Base-by-base conservation (phyloP, 2,329 filamentous ascomycete genomes). In the Pseudogymnoascus sp. region DNA sequence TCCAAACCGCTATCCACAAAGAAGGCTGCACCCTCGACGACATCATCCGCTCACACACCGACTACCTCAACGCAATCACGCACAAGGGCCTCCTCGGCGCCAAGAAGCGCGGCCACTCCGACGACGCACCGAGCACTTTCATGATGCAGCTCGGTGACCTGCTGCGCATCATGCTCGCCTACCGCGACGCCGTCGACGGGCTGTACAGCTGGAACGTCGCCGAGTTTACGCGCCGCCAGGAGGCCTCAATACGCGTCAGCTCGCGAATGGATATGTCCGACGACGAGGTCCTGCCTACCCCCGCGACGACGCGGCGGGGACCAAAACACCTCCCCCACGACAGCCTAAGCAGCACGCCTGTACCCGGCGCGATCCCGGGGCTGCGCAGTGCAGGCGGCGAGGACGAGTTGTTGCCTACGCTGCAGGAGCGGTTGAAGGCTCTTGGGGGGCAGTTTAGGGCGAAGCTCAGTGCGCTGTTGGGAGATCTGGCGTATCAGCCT, bases 121-220 rank as follows among this genome's bases (percentile, higher is more conserved):
- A 79, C 64, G 82, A 83, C 61, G 89, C 91, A 69, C 47, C 47
- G 24, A 86, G 87, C 65, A 87, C 88, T 63, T 97, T 97, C 76
- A 90, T 96, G 67, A 83, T 87, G 53, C 95, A 99, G 75, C 83
- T 99, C 1, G 90, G 96, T 74, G 92, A 97, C 71, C 87, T 99
- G 24, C 82, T 99, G 59, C 93, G 95, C 71, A 87, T 89, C 64
- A 99, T 99, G 93, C 86, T 99, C 40, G 84, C 85, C 40, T 99
- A 97, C 76, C 91, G 93, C 70, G 93, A 97, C 74, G 90, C 87
- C 13, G 91, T 99, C 38, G 95, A 99, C 72, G 91, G 91, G 0
- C 82, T 99, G 6, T 99, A 97, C 79, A 92, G 89, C 62, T 97
- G 93, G 83, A 93, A 90, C 61, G 91, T 97, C 6, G 91, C 93